phyloP scores from a whole-genome alignment of 2,329 filamentous ascomycete genomes.

The Alternaria brassicicola region DNA sequence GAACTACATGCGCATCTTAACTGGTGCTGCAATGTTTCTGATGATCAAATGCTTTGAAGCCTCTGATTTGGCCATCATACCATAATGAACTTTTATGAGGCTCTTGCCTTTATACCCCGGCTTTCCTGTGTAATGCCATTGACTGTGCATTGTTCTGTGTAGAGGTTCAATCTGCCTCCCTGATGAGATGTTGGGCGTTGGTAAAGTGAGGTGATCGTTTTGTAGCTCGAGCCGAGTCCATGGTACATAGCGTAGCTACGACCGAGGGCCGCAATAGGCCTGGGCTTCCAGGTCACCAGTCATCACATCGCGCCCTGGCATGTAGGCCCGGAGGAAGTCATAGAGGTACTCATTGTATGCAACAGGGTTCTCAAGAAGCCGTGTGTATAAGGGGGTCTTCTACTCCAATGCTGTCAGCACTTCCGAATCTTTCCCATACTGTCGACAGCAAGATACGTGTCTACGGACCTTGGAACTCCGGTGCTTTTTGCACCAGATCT shows the following conservation, averaged over 20 bases:
- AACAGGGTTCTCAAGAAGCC: constrained; percentile 12
- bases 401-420: not conserved
- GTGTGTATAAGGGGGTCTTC: constrained; percentile 6
- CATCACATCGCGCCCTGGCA: not conserved
- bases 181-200: not conserved
- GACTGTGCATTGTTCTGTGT: not conserved
- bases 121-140: not conserved
- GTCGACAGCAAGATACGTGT: not conserved
- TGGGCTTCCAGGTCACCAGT: not conserved
- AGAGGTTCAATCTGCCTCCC: not conserved
- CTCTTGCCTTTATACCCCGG: not conserved
- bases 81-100: not conserved
- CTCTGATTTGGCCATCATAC: not conserved
- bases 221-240: not conserved
- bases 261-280: not conserved
- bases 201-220: not conserved
- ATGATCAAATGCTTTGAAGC: not conserved
- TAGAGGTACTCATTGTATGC: constrained; percentile 12
- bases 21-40: not conserved
- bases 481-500: not conserved
- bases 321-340: not conserved
- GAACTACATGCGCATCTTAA: not conserved
- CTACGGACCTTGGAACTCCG: not conserved
- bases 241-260: not conserved
- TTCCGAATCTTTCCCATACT: not conserved